Conservation (phyloP, 2,329 filamentous ascomycete species). For the Falciphora oryzae region DNA sequence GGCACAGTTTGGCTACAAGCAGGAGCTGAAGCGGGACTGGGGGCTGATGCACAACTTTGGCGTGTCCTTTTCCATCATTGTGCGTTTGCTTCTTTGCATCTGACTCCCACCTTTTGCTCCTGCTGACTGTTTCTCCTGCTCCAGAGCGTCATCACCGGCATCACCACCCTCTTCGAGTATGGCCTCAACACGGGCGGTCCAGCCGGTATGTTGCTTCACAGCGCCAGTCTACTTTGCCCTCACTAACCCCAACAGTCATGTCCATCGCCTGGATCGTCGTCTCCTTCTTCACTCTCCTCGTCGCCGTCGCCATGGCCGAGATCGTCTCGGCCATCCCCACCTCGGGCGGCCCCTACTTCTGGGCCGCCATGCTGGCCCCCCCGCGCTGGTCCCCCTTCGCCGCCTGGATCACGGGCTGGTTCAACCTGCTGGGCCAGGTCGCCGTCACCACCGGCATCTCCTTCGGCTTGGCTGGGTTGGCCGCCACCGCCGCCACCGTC, state of each 20-base stretch:
- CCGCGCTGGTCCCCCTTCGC: conserved; percentile 31
- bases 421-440: conserved; percentile 35
- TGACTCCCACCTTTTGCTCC: no score
- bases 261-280: conserved; percentile 49
- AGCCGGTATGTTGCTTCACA: conserved; percentile 20
- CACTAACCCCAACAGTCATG: conserved; percentile 34
- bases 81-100: no score
- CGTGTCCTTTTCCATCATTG: conserved; percentile 56
- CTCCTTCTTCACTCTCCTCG: conserved; percentile 49
- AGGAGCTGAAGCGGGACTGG: conserved; percentile 54
- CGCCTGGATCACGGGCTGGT: conserved; percentile 37
- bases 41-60: conserved; percentile 55
- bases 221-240: not conserved
- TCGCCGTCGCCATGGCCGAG: conserved; percentile 51
- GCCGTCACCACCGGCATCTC: conserved; percentile 37
- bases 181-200: conserved; percentile 50
- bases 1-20: conserved; percentile 53
- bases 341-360: conserved; percentile 54
- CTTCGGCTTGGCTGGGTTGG: conserved; percentile 33
- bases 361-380: conserved; percentile 52
- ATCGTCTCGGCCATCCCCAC: conserved; percentile 55
- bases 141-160: conserved; percentile 52
- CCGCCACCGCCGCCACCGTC: conserved; percentile 31
- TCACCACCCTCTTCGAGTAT: conserved; percentile 53
- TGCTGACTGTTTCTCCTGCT: not conserved